Conservation (phyloP, 23 red algal genomes). For the Gracilaria gracilis region DNA sequence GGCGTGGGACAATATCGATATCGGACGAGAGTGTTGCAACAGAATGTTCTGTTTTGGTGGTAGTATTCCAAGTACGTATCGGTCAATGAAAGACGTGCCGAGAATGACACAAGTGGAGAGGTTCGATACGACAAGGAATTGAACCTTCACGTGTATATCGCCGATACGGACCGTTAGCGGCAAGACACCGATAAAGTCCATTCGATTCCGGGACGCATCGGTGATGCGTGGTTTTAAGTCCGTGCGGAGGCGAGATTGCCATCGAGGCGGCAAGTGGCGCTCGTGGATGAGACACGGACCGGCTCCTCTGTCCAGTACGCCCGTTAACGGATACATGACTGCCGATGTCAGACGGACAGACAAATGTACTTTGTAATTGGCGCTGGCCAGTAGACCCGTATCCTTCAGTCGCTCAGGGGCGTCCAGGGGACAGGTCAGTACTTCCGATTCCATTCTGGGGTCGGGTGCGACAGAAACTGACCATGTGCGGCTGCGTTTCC, state of each 20-base stretch:
- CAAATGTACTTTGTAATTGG: no score
- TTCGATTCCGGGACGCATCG: conserved; percentile 15
- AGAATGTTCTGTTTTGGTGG: background rate
- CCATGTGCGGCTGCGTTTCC: no score
- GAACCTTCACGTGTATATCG: background rate
- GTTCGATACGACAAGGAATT: background rate
- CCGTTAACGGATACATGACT: conserved; percentile 10
- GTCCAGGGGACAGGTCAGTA: no score
- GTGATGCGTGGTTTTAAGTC: background rate
- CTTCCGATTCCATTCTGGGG: no score
- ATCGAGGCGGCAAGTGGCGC: no score
- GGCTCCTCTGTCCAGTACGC: conserved; percentile 10
- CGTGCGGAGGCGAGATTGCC: no score
- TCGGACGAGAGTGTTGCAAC: background rate
- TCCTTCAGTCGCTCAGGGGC: no score
- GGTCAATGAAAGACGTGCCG: background rate
- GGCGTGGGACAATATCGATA: background rate
- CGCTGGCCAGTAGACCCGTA: no score
- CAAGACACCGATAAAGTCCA: background rate
- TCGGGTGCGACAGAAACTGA: no score
- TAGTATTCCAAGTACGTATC: background rate
- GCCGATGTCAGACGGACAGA: no score
- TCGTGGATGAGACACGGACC: background rate
- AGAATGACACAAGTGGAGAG: background rate
- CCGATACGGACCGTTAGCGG: background rate